These are phyloP conservation scores for Papiliotrema flavescens DNA, from an alignment of 1,284 basidiomycete genomes.

Conservation along the genomic window DNA sequence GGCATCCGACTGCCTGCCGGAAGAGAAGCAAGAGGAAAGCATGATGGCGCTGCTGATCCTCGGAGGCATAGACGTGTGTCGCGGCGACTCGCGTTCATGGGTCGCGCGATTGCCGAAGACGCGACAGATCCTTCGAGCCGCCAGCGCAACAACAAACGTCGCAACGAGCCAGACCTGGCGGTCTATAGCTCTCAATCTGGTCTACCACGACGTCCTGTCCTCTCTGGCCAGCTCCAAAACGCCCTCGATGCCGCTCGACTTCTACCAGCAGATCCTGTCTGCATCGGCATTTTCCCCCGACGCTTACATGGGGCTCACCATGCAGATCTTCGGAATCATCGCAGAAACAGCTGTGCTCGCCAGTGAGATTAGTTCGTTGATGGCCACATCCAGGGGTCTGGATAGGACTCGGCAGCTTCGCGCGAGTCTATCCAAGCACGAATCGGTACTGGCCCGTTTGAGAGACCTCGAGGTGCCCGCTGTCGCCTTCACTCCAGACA, in stretches of 20 bases:
- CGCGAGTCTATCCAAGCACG: not conserved
- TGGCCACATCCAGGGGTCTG: not conserved
- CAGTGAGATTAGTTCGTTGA: not conserved
- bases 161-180: constrained; percentile 1
- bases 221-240: constrained; percentile 1
- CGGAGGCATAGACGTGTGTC: constrained; percentile 29
- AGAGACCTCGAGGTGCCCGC: constrained; percentile 3
- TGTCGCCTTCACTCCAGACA: not conserved
- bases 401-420: constrained; percentile 1
- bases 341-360: constrained; percentile 1
- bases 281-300: not conserved
- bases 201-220: constrained; percentile 2
- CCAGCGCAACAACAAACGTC: constrained; percentile 1
- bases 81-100: constrained; percentile 22
- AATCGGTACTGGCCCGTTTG: not conserved
- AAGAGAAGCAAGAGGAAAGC: constrained; percentile 26
- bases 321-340: constrained; percentile 3
- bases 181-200: constrained; percentile 1
- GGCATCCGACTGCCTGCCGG: constrained; percentile 1
- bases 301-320: constrained; percentile 1
- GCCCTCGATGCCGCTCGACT: constrained; percentile 1
- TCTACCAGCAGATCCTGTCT: constrained; percentile 1
- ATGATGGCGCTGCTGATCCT: constrained; percentile 33
- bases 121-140: constrained; percentile 11
- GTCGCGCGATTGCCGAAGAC: constrained; percentile 15